Conservation (phyloP, 1,284 basidiomycete genomes). For the Leucoagaricus sp. region DNA sequence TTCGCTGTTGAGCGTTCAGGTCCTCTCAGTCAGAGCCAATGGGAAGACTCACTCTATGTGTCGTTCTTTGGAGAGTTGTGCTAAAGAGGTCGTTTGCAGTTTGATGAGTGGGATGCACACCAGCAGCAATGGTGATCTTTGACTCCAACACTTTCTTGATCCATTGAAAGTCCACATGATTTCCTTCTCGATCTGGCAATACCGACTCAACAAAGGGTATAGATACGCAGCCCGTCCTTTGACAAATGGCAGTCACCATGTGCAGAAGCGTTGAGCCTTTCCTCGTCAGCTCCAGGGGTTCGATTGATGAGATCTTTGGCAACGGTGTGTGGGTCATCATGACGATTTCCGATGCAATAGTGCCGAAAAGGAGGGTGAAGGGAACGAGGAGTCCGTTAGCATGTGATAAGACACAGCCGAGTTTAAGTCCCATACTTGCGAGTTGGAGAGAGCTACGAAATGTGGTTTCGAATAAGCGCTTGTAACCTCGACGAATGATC, state of each 20-base stretch:
- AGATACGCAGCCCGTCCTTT: constrained; percentile 8
- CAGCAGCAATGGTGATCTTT: not conserved
- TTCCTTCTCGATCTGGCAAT: constrained; percentile 14
- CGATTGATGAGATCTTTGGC: not conserved
- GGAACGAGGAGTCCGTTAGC: constrained; percentile 11
- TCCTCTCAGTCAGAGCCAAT: not conserved
- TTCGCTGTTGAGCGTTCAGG: not conserved
- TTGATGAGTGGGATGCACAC: constrained; percentile 11
- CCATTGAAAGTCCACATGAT: constrained; percentile 16
- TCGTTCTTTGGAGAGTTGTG: not conserved
- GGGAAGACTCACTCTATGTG: not conserved
- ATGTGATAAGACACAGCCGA: not conserved
- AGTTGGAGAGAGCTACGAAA: constrained; percentile 1
- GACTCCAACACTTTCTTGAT: not conserved
- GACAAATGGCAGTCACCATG: constrained; percentile 13
- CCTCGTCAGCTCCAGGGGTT: not conserved
- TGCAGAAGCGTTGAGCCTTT: constrained; percentile 1
- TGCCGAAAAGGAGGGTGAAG: constrained; percentile 15
- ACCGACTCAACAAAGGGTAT: constrained; percentile 15
- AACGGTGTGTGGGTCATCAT: not conserved
- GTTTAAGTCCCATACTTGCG: constrained; percentile 3
- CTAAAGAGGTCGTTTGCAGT: constrained; percentile 2
- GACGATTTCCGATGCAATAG: constrained; percentile 10
- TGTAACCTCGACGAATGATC: not conserved
- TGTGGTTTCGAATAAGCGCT: constrained; percentile 1